Base-by-base conservation (phyloP, 192 early-diverging fungal genomes). In the Obelidium mucronatum region DNA sequence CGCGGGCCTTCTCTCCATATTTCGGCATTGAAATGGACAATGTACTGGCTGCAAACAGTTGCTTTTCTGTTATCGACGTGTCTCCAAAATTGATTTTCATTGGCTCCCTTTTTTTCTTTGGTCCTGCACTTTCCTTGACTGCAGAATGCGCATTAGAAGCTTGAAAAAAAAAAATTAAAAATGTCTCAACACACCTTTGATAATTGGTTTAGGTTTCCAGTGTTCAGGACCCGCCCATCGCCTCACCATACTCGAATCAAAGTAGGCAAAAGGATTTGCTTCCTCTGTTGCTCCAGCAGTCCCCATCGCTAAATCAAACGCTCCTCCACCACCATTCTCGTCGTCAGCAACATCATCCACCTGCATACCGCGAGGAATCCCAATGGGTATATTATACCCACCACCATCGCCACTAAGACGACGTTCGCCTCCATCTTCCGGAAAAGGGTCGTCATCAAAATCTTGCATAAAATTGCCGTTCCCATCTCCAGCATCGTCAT, bases 191-290 rank as follows among this genome's bases (percentile, higher is more conserved):
- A 30, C 11, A 70, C 67, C 51, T 36, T 70, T 70, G 30, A 72
- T 72, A 36, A 74, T 74, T 8, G 73, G 73, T 40, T 67, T 65
- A 6, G 76, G 76, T 62, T 78, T 94, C 96, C 96, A 98, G 78
- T 94, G 93, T 70, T 93, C 94, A 15, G 96, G 94, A 17, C 97
- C 97, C 6, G 96, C 97, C 97, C 97, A 98, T 60, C 90, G 89
- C 54, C 90, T 85, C 74, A 90, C 75, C 56, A 95, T 87, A 15
- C 88, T 90, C 33, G 90, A 80, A 82, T 97, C 96, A 87, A 97
- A 97, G 80, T 97, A 96, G 28, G 89, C 89, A 69, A 95, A 93
- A 67, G 93, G 83, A 76, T 39, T 67, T 35, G 48, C 37, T 54
- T 65, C 39, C 26, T 22, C 64, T 30, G 31, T n/a, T 73, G 24